Conservation (phyloP, 1,284 basidiomycete genomes). For the Cutaneotrichosporon dermatis region DNA sequence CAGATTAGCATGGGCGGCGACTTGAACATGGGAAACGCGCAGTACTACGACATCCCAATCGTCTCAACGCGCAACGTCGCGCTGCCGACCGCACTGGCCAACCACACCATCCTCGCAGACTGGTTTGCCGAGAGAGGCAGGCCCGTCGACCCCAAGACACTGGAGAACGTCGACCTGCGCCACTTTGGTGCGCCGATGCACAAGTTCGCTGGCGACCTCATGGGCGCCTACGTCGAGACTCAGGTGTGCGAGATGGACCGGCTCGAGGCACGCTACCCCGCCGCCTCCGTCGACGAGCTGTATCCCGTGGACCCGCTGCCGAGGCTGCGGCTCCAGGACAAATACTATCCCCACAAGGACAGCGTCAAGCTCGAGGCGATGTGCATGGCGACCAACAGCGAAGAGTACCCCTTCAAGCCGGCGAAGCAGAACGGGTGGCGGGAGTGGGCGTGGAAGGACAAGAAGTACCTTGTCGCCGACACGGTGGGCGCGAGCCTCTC, state of each 20-base stretch:
- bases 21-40: slow-evolving; percentile 34
- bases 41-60: slow-evolving; percentile 43
- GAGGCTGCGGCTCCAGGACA: neutral
- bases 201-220: slow-evolving; percentile 31
- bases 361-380: slow-evolving; percentile 33
- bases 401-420: slow-evolving; percentile 29
- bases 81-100: slow-evolving; percentile 21
- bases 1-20: slow-evolving; percentile 36
- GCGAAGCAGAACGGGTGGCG: slow-evolving; percentile 34
- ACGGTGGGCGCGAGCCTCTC: slow-evolving; percentile 35
- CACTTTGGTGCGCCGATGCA: slow-evolving; percentile 27
- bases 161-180: slow-evolving; percentile 31
- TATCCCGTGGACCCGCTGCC: slow-evolving; percentile 28
- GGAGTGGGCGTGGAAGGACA: slow-evolving; percentile 39
- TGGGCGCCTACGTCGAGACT: slow-evolving; percentile 36
- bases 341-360: slow-evolving; percentile 5
- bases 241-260: slow-evolving; percentile 43
- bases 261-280: slow-evolving; percentile 20
- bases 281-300: slow-evolving; percentile 17
- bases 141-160: neutral
- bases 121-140: slow-evolving; percentile 19
- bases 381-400: slow-evolving; percentile 34
- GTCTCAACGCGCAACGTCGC: slow-evolving; percentile 35
- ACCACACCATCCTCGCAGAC: slow-evolving; percentile 23
- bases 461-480: slow-evolving; percentile 40